A percentile compares a stretch with the other conserved stretches of the same genome.
Evolutionary conservation across 306 rosid species (phyloP).

Genomic region (Acmispon strigosus): DNA sequence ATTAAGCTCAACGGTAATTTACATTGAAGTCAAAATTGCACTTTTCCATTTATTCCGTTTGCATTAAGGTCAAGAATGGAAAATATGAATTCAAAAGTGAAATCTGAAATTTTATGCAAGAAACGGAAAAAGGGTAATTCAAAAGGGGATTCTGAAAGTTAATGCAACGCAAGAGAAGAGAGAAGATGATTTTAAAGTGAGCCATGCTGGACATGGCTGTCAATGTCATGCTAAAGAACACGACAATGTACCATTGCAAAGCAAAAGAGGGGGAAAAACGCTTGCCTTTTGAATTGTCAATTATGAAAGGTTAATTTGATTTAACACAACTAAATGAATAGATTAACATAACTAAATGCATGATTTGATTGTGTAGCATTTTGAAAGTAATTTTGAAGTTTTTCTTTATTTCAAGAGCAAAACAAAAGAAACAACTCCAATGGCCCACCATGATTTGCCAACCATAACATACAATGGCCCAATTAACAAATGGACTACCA

Average conservation of each 20-base stretch:
- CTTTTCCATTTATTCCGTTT: too few relatives aligned
- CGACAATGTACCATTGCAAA: neutral
- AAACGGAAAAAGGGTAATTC: neutral
- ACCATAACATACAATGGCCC: neutral
- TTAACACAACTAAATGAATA: neutral
- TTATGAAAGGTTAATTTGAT: neutral
- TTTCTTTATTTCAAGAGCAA: neutral
- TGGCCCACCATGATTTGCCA: conserved; percentile 7
- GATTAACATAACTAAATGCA: neutral
- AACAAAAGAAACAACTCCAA: neutral
- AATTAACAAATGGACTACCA: too few relatives aligned
- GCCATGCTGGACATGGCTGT: conserved; percentile 32
- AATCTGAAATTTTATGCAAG: conserved; percentile 18
- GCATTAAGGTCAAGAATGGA: too few relatives aligned
- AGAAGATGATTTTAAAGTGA: conserved; percentile 24
- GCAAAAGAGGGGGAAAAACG: neutral
- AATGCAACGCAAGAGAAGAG: neutral
- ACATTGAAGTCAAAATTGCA: too few relatives aligned
- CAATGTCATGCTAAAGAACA: conserved; percentile 21
- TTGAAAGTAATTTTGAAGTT: neutral
- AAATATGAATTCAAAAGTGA: conserved; percentile 27
- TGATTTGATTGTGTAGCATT: neutral
- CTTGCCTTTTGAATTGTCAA: conserved; percentile 25
- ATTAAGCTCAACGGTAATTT: too few relatives aligned
- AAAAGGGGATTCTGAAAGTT: conserved; percentile 21